Conservation (phyloP, 495 filamentous ascomycete species). For the Aspergillus conjunctus region DNA sequence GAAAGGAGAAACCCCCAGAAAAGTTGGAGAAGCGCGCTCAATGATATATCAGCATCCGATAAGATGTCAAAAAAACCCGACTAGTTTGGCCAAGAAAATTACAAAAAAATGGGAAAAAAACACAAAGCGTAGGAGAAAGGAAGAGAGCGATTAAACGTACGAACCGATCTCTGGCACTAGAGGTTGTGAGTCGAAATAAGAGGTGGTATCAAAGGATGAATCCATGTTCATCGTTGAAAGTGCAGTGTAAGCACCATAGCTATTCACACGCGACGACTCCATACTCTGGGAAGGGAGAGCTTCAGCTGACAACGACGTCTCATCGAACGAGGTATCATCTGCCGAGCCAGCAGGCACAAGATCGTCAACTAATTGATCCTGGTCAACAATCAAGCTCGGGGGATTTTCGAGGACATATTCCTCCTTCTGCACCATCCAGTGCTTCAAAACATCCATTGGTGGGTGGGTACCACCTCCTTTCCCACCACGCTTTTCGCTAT, state of each 20-base stretch:
- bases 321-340: conserved; percentile 22
- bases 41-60: conserved; percentile 19
- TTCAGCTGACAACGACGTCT: conserved; percentile 17
- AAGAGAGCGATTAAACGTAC: conserved; percentile 33
- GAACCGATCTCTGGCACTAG: conserved; percentile 39
- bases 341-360: conserved; percentile 16
- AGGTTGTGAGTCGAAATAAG: conserved; percentile 39
- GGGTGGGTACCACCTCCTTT: conserved; percentile 84
- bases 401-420: conserved; percentile 45
- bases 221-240: conserved; percentile 31
- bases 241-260: conserved; percentile 34
- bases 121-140: background rate
- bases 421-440: conserved; percentile 77
- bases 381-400: conserved; percentile 18
- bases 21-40: conserved; percentile 1
- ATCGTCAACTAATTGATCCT: conserved; percentile 28
- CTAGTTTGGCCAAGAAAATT: background rate
- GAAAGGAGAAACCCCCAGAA: background rate
- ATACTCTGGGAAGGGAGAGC: conserved; percentile 26
- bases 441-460: conserved; percentile 76
- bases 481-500: conserved; percentile 69
- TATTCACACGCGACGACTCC: conserved; percentile 34
- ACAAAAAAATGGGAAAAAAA: conserved; percentile 4
- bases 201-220: conserved; percentile 36
- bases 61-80: conserved; percentile 12